Base-by-base conservation (phyloP, 352 stramenopile species). In the Globisporangium camurandrum region DNA sequence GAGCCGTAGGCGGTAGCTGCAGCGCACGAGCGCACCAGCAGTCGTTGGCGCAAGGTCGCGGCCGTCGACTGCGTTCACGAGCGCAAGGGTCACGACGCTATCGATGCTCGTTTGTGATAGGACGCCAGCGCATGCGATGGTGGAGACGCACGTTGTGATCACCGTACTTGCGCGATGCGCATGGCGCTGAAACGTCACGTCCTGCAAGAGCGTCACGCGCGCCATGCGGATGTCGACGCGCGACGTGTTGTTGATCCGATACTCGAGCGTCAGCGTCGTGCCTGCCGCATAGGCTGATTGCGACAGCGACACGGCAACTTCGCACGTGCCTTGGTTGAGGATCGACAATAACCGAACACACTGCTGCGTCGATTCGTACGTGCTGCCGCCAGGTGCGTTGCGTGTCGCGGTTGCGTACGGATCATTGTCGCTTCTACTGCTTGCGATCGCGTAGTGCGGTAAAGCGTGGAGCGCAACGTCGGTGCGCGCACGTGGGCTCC, bases 241-340 rank as follows among this genome's bases (percentile, higher is more conserved):
- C 22, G 67, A 74, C 3, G 31, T 33, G 51, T 78, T 78, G 14
- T 61, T 41, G 49, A 78, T 62, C 38, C 65, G 57, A 46, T 57
- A 73, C 19, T 64, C 31, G 46, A 78, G 66, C 24, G 62, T 51
- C 4, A 59, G 56, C 2, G 54, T 63, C 28, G 72, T 64, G 2
- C 64, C 64, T 0, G 62, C 44, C 4, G 59, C 22, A 24, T 74
- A 78, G 47, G 62, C 54, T 12, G 67, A 59, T 47, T 72, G 67
- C 49, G 67, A 61, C 50, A 74, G 69, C 11, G 59, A 57, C 4
- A 64, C 64, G 8, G 61, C 49, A 22, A 74, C 34, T 22, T 56
- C 30, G 46, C 64, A 74, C 28, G 49, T 63, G 43, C 67, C 67
- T 37, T 72, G 61, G 53, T 59, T 45, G 42, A 65, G 49, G 58